These are phyloP conservation scores for Quercus ilex DNA, from an alignment of 306 rosid genomes.

Conservation along the genomic window DNA sequence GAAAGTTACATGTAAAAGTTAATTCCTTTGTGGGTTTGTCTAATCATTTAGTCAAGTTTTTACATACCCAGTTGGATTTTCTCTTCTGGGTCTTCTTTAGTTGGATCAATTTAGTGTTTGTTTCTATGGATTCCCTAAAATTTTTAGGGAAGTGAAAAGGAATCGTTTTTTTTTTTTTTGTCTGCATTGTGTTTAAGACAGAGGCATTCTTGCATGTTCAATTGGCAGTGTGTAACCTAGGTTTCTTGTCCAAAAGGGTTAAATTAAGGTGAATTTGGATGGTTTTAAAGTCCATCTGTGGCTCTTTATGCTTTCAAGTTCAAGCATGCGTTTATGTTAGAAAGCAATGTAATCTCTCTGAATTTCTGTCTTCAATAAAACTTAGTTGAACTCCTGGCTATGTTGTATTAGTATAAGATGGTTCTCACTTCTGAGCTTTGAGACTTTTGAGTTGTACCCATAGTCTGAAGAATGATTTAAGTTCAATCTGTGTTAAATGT, in stretches of 20 bases:
- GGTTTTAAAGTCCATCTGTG: no score
- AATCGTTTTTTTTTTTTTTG: background rate
- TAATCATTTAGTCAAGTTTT: background rate
- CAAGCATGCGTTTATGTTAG: no score
- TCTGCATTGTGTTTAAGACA: background rate
- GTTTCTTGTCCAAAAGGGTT: background rate
- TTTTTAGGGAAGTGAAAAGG: no score
- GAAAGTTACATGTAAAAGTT: background rate
- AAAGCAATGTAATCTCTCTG: no score
- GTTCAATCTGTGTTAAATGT: background rate
- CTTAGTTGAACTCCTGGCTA: no score
- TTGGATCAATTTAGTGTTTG: background rate
- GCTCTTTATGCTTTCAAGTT: no score
- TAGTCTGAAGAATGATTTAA: background rate
- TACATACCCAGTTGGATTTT: background rate
- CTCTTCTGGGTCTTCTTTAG: background rate
- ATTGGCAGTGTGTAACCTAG: background rate
- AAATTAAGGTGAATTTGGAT: background rate
- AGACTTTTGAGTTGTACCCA: background rate
- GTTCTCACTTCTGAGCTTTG: background rate
- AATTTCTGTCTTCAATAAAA: no score
- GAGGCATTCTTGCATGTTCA: background rate
- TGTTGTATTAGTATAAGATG: background rate
- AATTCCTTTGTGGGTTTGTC: background rate
- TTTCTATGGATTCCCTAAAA: background rate